Base-by-base conservation (phyloP, 75 land plant genomes). In the Cupressus sempervirens region DNA sequence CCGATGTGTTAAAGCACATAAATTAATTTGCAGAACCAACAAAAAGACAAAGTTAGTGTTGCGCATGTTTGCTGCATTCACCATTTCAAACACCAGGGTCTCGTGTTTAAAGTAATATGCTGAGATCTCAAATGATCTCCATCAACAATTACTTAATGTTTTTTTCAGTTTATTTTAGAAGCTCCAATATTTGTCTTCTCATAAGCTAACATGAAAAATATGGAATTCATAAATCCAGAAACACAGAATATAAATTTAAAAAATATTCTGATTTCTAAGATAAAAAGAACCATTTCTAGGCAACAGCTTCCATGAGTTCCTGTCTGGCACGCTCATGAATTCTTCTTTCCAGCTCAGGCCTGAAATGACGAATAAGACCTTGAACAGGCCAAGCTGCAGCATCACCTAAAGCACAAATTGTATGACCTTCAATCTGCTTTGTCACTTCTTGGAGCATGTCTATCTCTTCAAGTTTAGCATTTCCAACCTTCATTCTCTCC, bases 361-460 rank as follows among this genome's bases (percentile, higher is more conserved):
- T 88, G 84, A 96, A 96, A 89, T 96, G 95, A 36, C 94, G 88
- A 62, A 96, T 96, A 46, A 95, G 91, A 35, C 98, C 97, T 86
- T 96, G 98, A 26, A 96, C 97, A 48, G 98, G 98, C 98, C 97
- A 95, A 75, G 97, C 98, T 82, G 97, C 98, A 73, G 97, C 98
- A 90, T 95, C 97, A 48, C 95, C 98, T 85, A 95, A 86, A 2
- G 98, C 97, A 89, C 98, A 96, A 45, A 96, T 95, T 14, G 97
- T 96, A 87, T 96, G 95, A 50, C 97, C 98, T 84, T 95, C 97
- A 77, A 95, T 95, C 91, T 94, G 98, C 90, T 94, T 95, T 13
- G 97, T 95, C 16, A 95, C 87, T 87, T 95, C 97, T 88, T 95
- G 94, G 76, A 96, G 89, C 94, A 92, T 96, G 82, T 96, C 97